These are phyloP conservation scores for Wallacemonas rigidus DNA, from an alignment of 208 protist species.

Conservation along the genomic window DNA sequence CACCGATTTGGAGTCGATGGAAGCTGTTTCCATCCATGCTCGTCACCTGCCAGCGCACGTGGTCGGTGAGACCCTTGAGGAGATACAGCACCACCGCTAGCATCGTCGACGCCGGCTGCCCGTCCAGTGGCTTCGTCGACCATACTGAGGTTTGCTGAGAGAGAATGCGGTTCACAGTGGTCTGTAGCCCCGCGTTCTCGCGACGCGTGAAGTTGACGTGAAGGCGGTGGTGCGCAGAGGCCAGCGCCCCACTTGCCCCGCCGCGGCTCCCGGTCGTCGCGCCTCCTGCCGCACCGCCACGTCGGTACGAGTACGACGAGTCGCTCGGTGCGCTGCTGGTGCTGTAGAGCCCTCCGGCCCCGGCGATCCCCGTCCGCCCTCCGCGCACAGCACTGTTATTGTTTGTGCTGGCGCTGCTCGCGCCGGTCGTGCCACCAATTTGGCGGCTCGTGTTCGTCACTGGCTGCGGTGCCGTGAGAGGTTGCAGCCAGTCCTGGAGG, in stretches of 20 bases:
- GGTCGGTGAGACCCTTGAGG: constrained; percentile 68
- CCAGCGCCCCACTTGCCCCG: constrained; percentile 6
- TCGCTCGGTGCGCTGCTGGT: constrained; percentile 4
- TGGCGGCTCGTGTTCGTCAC: constrained; percentile 12
- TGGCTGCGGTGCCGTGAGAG: constrained; percentile 29
- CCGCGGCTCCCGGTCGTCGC: constrained; percentile 6
- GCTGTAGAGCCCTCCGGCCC: constrained; percentile 8
- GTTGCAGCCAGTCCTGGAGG: constrained; percentile 40
- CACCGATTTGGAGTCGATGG: constrained; percentile 64
- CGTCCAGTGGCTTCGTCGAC: constrained; percentile 43
- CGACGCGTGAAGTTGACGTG: constrained; percentile 52
- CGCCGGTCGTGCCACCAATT: too few relatives aligned
- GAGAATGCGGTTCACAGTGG: constrained; percentile 75
- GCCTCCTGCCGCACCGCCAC: constrained; percentile 20
- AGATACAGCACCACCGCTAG: constrained; percentile 58
- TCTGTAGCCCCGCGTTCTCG: constrained; percentile 58
- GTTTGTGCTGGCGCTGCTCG: not conserved
- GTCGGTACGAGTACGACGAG: constrained; percentile 13
- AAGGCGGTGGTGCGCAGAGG: constrained; percentile 1
- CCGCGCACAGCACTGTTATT: not conserved
- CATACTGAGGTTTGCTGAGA: constrained; percentile 36
- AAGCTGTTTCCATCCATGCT: constrained; percentile 30
- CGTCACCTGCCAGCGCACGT: constrained; percentile 36
- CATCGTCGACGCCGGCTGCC: constrained; percentile 39
- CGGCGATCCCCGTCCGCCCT: not conserved